Evolutionary conservation across 352 stramenopile species (phyloP), one percentile per base, ranked within the genome.

Genomic region (Globisporangium cederbergense): DNA sequence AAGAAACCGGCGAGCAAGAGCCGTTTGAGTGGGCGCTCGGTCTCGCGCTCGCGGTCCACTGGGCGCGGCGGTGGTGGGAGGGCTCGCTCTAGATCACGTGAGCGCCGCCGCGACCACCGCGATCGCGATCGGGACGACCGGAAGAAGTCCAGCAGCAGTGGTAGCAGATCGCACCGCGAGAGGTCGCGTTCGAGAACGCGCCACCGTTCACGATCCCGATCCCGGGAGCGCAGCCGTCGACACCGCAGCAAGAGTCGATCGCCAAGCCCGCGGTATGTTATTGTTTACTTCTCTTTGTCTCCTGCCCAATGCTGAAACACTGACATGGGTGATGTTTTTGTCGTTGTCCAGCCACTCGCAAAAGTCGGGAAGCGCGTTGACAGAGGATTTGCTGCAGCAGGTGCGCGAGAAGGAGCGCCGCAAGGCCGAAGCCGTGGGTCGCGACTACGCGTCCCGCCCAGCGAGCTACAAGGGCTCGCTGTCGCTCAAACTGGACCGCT

Each of bases 391-490:
- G 34, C 76, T 98, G 52, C 80, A 97, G 40, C 88, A 98, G 81
- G 94, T 98, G 16, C 81, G 95, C 28, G 77, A 96, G 70, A 81
- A 89, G 67, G 91, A 98, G 70, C 81, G 91, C 18, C 90, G 96
- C 60, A 97, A 96, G 66, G 91, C 87, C 28, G 81, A 93, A 30
- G 89, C 91, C 0, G 87, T 95, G 7, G 88, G 90, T 5, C 93
- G 85, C 30, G 92, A 97, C 66, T 98, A 98, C 59, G 90, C 88
- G 3, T 77, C 88, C n/a, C 88, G 86, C 16, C 94, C 94, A 0
- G 77, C 83, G 16, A 96, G 89, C 58, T 98, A 98, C 73, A 97
- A 98, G 71, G 92, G 93, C 16, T 97, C 88, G 32, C 71, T 98
- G 7, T 97, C 90, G 49, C 77, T 98, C 45, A 97, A 97, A 60